These are phyloP conservation scores for Melampsora allii-populina DNA, from an alignment of 1,284 basidiomycete genomes.

Conservation along the genomic window DNA sequence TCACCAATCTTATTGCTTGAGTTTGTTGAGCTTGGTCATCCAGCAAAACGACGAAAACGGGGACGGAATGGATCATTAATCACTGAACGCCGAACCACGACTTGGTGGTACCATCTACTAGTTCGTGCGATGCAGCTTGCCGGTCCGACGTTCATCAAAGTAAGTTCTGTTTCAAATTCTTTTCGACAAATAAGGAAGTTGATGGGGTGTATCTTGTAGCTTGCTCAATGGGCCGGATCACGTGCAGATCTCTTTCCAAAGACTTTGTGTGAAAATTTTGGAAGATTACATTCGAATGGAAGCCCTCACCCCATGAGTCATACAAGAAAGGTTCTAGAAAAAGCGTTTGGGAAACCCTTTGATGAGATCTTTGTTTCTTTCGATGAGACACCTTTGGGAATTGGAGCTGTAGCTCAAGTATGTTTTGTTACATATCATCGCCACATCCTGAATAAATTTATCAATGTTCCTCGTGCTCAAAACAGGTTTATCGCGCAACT, in stretches of 20 bases:
- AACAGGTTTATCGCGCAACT: constrained; percentile 76
- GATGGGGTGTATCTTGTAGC: constrained; percentile 55
- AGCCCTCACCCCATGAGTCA: constrained; percentile 76
- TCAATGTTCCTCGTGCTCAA: background rate
- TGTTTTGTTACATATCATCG: constrained; percentile 45
- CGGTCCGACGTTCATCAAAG: constrained; percentile 97
- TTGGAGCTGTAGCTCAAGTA: constrained; percentile 96
- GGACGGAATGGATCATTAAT: constrained; percentile 63
- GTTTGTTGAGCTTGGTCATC: constrained; percentile 46
- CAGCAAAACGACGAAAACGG: constrained; percentile 57
- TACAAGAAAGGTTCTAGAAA: constrained; percentile 77
- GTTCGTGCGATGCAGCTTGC: constrained; percentile 88
- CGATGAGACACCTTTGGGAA: constrained; percentile 79
- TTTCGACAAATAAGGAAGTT: no score
- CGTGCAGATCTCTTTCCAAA: constrained; percentile 90
- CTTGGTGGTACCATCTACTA: constrained; percentile 90
- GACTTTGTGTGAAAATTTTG: constrained; percentile 81
- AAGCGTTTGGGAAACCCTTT: constrained; percentile 71
- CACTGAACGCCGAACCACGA: constrained; percentile 59
- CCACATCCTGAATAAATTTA: background rate
- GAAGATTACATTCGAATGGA: constrained; percentile 82
- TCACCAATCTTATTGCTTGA: constrained; percentile 80
- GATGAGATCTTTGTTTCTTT: constrained; percentile 91
- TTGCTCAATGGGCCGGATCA: constrained; percentile 98
- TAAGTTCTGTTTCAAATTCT: constrained; percentile 51